A percentile compares a stretch with the other conserved stretches of the same genome.
Evolutionary conservation across 75 land plant genomes (phyloP).

Genomic region (Picea sitchensis): DNA sequence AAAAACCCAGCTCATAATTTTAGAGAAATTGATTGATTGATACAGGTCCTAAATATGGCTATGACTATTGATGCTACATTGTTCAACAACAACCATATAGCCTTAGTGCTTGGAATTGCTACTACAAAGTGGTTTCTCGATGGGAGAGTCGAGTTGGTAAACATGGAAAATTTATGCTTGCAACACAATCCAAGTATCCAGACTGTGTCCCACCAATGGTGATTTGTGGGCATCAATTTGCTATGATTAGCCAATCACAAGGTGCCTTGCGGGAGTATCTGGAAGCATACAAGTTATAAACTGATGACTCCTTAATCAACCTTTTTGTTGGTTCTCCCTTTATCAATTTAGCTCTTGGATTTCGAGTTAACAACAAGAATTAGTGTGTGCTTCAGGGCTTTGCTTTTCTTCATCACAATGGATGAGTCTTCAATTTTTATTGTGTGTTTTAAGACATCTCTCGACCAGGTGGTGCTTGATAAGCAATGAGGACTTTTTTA

Average conservation of each 20-base stretch:
- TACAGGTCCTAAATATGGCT: too few relatives aligned
- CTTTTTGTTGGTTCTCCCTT: constrained; percentile 66
- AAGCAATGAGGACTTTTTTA: too few relatives aligned
- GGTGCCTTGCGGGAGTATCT: constrained; percentile 76
- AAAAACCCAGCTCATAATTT: too few relatives aligned
- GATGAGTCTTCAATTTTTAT: too few relatives aligned
- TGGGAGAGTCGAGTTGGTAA: constrained; percentile 44
- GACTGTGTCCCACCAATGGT: constrained; percentile 79
- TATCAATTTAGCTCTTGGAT: constrained; percentile 82
- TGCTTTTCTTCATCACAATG: constrained; percentile 52
- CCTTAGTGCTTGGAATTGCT: too few relatives aligned
- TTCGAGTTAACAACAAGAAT: constrained; percentile 76
- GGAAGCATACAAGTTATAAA: constrained; percentile 77
- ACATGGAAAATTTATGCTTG: constrained; percentile 65
- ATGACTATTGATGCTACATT: too few relatives aligned
- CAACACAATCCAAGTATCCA: constrained; percentile 41
- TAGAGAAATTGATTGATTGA: too few relatives aligned
- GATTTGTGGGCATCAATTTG: constrained; percentile 76
- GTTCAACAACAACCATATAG: too few relatives aligned
- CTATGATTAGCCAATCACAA: constrained; percentile 75
- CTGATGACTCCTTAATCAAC: constrained; percentile 85
- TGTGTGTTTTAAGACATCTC: too few relatives aligned
- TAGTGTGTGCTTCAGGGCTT: constrained; percentile 76
- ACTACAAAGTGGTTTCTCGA: background rate
- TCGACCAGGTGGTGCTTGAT: too few relatives aligned